phyloP scores from a whole-genome alignment of 1,139 yeast species.

The Yamadazyma sp. region DNA sequence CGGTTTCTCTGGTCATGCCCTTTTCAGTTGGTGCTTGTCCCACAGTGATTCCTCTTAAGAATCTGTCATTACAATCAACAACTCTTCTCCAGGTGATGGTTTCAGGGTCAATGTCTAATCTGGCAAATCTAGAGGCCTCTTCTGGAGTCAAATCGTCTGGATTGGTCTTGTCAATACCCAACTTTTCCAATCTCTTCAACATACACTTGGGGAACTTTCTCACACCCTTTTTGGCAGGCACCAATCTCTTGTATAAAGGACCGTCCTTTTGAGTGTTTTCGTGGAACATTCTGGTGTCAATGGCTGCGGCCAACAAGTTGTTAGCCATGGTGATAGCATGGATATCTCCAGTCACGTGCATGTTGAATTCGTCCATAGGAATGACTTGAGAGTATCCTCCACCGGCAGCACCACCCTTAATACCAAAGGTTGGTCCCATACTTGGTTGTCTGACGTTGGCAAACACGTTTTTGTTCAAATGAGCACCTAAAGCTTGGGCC shows the following conservation, averaged over 20 bases:
- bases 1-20: conserved; percentile 85
- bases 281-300: conserved; percentile 97
- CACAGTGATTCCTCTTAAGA: conserved; percentile 85
- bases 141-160: conserved; percentile 82
- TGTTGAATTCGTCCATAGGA: conserved; percentile 98
- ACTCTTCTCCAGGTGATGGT: conserved; percentile 97
- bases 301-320: conserved; percentile 94
- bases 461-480: conserved; percentile 78
- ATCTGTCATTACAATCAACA: conserved; percentile 93
- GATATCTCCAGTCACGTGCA: conserved; percentile 97
- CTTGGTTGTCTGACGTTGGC: conserved; percentile 98
- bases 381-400: conserved; percentile 98
- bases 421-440: conserved; percentile 99
- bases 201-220: conserved; percentile 78
- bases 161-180: conserved; percentile 78
- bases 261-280: conserved; percentile 91
- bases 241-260: conserved; percentile 81
- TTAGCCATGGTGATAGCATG: conserved; percentile 97
- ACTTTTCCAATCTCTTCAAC: conserved; percentile 73
- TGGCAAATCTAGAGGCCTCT: conserved; percentile 72
- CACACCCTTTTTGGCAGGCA: conserved; percentile 81
- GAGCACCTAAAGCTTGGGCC: conserved; percentile 95
- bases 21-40: conserved; percentile 95
- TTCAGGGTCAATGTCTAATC: conserved; percentile 90
- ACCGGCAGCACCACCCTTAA: conserved; percentile 99